A percentile compares a stretch with the other conserved stretches of the same genome.
phyloP scores from a whole-genome alignment of 1,284 basidiomycete species.

The Fomitiporia mediterranea region DNA sequence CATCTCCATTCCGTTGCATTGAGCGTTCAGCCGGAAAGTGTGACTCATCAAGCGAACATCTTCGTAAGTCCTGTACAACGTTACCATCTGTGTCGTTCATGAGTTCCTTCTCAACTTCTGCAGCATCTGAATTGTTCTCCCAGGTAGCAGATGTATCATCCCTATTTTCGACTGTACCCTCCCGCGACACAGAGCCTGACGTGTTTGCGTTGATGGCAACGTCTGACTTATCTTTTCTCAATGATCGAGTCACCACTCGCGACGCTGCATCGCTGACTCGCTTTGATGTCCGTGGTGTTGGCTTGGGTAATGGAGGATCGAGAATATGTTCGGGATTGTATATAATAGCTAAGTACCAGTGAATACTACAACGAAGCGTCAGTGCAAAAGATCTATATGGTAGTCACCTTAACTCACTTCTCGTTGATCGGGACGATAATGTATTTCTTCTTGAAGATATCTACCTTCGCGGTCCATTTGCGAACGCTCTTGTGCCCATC shows the following conservation, averaged over 20 bases:
- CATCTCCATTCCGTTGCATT: neutral
- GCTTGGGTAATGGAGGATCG: conserved; percentile 35
- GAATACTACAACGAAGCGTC: conserved; percentile 50
- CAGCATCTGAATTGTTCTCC: neutral
- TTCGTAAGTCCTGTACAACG: neutral
- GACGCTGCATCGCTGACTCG: conserved; percentile 1
- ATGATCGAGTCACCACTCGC: too few relatives aligned
- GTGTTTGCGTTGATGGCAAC: neutral
- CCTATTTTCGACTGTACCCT: neutral
- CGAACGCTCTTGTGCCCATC: conserved; percentile 81
- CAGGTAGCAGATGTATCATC: neutral
- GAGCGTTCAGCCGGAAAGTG: neutral
- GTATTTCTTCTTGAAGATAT: conserved; percentile 89
- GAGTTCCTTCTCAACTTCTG: neutral
- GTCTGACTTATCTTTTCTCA: neutral
- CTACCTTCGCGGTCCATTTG: conserved; percentile 89
- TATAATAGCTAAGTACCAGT: conserved; percentile 98
- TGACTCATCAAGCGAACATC: neutral
- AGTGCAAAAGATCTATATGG: neutral
- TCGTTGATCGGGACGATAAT: conserved; percentile 97
- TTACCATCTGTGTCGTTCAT: neutral
- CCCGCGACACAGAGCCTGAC: neutral
- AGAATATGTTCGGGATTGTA: conserved; percentile 72
- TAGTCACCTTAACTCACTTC: conserved; percentile 50
- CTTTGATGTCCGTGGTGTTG: conserved; percentile 8